phyloP scores from a whole-genome alignment of 768 basidiomycete species.

The Pulveroboletus sp. region DNA sequence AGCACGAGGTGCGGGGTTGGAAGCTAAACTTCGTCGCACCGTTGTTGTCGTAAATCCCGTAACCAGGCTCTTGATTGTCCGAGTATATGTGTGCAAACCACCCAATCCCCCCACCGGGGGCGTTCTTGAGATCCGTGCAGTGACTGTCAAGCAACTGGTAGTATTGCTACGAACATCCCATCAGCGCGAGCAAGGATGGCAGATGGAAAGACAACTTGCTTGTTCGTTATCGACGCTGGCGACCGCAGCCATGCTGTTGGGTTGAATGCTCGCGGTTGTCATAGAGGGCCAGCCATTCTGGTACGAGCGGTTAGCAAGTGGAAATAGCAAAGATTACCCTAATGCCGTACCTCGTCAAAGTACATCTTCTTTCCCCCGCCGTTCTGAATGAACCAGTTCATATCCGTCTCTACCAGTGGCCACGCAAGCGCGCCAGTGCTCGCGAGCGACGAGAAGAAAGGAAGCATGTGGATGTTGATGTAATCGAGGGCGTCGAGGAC shows the following conservation, averaged over 20 bases:
- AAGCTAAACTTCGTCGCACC: conserved; percentile 61
- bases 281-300: conserved; percentile 79
- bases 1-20: conserved; percentile 60
- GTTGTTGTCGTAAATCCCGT: conserved; percentile 55
- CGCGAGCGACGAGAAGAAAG: conserved; percentile 48
- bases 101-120: conserved; percentile 59
- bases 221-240: conserved; percentile 60
- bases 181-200: neutral
- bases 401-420: conserved; percentile 55
- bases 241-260: conserved; percentile 60
- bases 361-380: conserved; percentile 72
- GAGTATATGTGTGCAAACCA: conserved; percentile 84
- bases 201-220: conserved; percentile 34
- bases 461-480: conserved; percentile 68
- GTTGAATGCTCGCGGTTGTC: conserved; percentile 56
- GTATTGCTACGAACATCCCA: conserved; percentile 38
- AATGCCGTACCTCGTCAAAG: conserved; percentile 53
- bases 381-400: conserved; percentile 65
- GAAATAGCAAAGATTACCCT: neutral
- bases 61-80: conserved; percentile 61
- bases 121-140: conserved; percentile 58
- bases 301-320: neutral
- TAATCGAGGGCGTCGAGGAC: conserved; percentile 59
- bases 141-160: conserved; percentile 59
- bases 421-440: conserved; percentile 52